phyloP scores from a whole-genome alignment of 140 eudicot genomes.

The Cichorium intybus region DNA sequence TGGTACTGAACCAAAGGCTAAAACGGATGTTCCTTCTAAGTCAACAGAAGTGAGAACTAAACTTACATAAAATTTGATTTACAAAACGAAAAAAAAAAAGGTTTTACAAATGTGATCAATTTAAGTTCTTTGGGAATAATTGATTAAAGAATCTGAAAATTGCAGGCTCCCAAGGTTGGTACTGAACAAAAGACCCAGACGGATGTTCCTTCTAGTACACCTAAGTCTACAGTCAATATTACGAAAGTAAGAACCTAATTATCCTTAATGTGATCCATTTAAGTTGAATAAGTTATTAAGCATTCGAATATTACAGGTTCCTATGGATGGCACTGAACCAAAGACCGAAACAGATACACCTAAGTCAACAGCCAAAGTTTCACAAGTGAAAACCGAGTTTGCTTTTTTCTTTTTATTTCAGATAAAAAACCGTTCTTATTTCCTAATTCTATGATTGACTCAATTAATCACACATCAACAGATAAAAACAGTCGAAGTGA shows the following conservation, averaged over 20 bases:
- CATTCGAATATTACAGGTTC: slow-evolving; percentile 35
- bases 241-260: slow-evolving; percentile 34
- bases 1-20: slow-evolving; percentile 34
- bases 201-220: slow-evolving; percentile 21
- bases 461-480: slow-evolving; percentile 28
- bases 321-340: slow-evolving; percentile 33
- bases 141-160: slow-evolving; percentile 7
- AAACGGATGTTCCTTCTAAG: slow-evolving; percentile 16
- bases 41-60: slow-evolving; percentile 9
- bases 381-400: slow-evolving; percentile 33
- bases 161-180: slow-evolving; percentile 38
- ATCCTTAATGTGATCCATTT: background rate
- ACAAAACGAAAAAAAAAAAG: background rate
- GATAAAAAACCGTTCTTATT: background rate
- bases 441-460: background rate
- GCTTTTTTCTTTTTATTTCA: background rate
- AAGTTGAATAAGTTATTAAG: background rate
- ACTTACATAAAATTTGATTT: background rate
- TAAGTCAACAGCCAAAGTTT: slow-evolving; percentile 34
- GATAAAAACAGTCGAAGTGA: slow-evolving; percentile 63
- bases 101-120: too few relatives aligned
- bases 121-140: too few relatives aligned
- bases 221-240: slow-evolving; percentile 37
- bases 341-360: slow-evolving; percentile 35
- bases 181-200: slow-evolving; percentile 34